These are phyloP conservation scores for Kwoniella bestiolae DNA, from an alignment of 768 basidiomycete species.

Conservation along the genomic window DNA sequence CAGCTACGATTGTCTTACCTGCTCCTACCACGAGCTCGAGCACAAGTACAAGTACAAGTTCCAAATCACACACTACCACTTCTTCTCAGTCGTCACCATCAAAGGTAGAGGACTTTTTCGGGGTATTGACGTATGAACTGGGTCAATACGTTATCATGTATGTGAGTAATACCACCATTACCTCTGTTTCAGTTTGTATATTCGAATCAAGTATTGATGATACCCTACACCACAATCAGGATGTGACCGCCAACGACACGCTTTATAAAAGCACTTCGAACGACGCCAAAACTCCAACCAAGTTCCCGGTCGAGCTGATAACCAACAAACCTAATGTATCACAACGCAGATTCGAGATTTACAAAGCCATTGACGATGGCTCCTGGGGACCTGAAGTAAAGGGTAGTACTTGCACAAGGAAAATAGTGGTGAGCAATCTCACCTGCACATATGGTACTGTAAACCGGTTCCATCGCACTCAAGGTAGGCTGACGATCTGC, in stretches of 20 bases:
- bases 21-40: not conserved
- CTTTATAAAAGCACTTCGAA: not conserved
- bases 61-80: not conserved
- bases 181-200: not conserved
- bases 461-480: not conserved
- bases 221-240: too few species aligned
- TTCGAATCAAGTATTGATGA: too few species aligned
- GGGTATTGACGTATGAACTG: slow-evolving; percentile 4
- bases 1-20: not conserved
- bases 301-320: not conserved
- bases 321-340: slow-evolving; percentile 4
- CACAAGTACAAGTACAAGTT: not conserved
- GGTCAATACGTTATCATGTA: slow-evolving; percentile 8
- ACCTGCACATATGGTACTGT: not conserved
- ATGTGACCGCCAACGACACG: slow-evolving; percentile 1
- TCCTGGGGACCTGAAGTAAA: slow-evolving; percentile 8
- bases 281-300: not conserved
- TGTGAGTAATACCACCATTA: not conserved
- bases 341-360: slow-evolving; percentile 1
- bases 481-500: not conserved
- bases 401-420: not conserved
- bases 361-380: slow-evolving; percentile 6
- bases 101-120: not conserved
- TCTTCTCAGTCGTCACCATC: not conserved
- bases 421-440: slow-evolving; percentile 7